Conservation (phyloP, 768 basidiomycete species). For the Amanita rimosa region DNA sequence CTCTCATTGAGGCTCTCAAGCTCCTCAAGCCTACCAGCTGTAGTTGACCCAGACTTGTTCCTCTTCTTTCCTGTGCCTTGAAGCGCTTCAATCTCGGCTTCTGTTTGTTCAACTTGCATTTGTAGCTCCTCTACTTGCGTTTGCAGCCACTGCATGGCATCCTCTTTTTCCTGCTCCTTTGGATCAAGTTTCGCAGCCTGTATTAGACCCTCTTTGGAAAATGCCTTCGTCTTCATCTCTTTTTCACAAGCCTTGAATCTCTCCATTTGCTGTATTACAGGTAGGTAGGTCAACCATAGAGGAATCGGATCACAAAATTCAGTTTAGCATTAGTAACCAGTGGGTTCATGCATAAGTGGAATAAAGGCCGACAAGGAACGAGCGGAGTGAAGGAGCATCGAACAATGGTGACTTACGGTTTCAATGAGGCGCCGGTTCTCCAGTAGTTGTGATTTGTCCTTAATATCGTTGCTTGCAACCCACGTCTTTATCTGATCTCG, state of each 20-base stretch:
- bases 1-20: slow-evolving; percentile 88
- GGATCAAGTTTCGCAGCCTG: slow-evolving; percentile 93
- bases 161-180: slow-evolving; percentile 92
- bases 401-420: slow-evolving; percentile 55
- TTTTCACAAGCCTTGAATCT: slow-evolving; percentile 99
- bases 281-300: slow-evolving; percentile 6
- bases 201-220: slow-evolving; percentile 96
- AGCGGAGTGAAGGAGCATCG: slow-evolving; percentile 1
- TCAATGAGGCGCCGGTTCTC: slow-evolving; percentile 96
- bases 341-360: background rate
- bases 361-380: background rate
- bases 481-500: slow-evolving; percentile 99
- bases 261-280: slow-evolving; percentile 89
- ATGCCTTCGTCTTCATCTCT: slow-evolving; percentile 99
- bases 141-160: slow-evolving; percentile 81
- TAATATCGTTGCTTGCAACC: slow-evolving; percentile 96
- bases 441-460: slow-evolving; percentile 88
- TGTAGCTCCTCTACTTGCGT: slow-evolving; percentile 83
- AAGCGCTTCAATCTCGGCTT: slow-evolving; percentile 87
- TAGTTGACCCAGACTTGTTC: slow-evolving; percentile 54
- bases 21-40: slow-evolving; percentile 66
- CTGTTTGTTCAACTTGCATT: slow-evolving; percentile 87
- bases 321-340: slow-evolving; percentile 7
- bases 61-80: slow-evolving; percentile 80
- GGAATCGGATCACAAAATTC: slow-evolving; percentile 10